Base-by-base conservation (phyloP, 108 stramenopile species). In the Aurantiochytrium sp. region DNA sequence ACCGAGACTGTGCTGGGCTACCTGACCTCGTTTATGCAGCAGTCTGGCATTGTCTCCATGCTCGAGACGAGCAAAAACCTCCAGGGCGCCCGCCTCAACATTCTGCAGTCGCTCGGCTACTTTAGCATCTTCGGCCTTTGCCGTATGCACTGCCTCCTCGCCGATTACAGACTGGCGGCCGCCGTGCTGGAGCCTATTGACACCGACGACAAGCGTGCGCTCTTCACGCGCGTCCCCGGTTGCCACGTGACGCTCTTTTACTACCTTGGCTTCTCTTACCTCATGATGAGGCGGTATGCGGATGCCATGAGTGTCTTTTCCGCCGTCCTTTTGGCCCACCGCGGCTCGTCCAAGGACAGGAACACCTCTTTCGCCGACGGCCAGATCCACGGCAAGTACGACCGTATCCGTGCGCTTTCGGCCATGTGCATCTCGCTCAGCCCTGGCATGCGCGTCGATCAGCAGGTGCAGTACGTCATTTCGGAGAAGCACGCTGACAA, bases 231-330 rank as follows among this genome's bases (percentile, higher is more conserved):
- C 55, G 95, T 98, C 73, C 95, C 96, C 88, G 93, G 94, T 44
- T 97, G 97, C 43, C 93, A 96, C 58, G 88, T 98, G 47, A 96
- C 95, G 89, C 87, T 98, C 59, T 91, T 95, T 55, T 98, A 99
- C 90, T 98, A 99, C 94, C 95, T 95, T 10, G 98, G 98, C 21
- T 95, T 99, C 12, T 89, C 94, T 58, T 97, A 59, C 53, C 91
- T 99, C 88, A 97, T 99, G 97, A 89, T 98, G 72, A 93, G 96
- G 76, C 95, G 98, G 43, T 98, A 98, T 94, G 95, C 96, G 87
- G 98, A 99, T 91, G 96, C 98, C 23, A 91, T 94, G 64, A 71
- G 60, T 21, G 92, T 95, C 76, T 92, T 97, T 18, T 94, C 94
- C 57, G 93, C 94, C 44, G 92, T 89, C 72, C 72, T 97, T 35